Conservation (phyloP, 2,329 filamentous ascomycete genomes). For the Aspergillus fischeri region DNA sequence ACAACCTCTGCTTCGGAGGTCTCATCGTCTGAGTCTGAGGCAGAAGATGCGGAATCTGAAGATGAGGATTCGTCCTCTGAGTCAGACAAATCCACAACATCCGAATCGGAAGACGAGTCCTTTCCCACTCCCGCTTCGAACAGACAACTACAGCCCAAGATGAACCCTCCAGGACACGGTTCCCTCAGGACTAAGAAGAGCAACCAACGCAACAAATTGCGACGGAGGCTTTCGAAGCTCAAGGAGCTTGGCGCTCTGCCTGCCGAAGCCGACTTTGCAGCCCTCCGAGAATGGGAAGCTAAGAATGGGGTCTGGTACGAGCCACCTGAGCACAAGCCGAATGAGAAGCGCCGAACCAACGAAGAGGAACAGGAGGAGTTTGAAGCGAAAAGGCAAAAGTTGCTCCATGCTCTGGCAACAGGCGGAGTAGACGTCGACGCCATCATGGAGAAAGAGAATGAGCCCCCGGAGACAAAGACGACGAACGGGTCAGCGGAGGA, state of each 20-base stretch:
- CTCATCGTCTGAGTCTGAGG: constrained; percentile 27
- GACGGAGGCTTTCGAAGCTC: constrained; percentile 48
- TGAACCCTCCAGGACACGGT: constrained; percentile 48
- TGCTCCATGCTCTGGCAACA: constrained; percentile 49
- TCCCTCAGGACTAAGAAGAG: constrained; percentile 49
- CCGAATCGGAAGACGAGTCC: constrained; percentile 35
- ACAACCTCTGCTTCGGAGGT: constrained; percentile 37
- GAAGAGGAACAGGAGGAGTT: constrained; percentile 42
- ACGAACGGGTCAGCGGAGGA: constrained; percentile 7
- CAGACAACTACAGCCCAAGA: constrained; percentile 9
- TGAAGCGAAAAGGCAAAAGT: constrained; percentile 47
- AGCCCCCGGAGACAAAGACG: constrained; percentile 15
- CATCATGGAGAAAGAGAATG: constrained; percentile 28
- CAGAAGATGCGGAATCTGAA: constrained; percentile 24
- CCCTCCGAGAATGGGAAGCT: constrained; percentile 41
- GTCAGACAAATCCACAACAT: constrained; percentile 22
- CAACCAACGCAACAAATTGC: constrained; percentile 52
- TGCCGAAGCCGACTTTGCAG: constrained; percentile 47
- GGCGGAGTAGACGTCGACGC: constrained; percentile 50
- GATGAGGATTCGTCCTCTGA: constrained; percentile 19
- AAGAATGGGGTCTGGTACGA: constrained; percentile 21
- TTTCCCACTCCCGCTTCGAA: constrained; percentile 10
- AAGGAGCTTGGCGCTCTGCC: constrained; percentile 53
- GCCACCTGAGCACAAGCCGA: constrained; percentile 11
- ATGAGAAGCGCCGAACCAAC: constrained; percentile 11